A percentile compares a stretch with the other conserved stretches of the same genome.
Conservation (phyloP, 2,329 filamentous ascomycete genomes). For the Aspergillus costaricaensis region DNA sequence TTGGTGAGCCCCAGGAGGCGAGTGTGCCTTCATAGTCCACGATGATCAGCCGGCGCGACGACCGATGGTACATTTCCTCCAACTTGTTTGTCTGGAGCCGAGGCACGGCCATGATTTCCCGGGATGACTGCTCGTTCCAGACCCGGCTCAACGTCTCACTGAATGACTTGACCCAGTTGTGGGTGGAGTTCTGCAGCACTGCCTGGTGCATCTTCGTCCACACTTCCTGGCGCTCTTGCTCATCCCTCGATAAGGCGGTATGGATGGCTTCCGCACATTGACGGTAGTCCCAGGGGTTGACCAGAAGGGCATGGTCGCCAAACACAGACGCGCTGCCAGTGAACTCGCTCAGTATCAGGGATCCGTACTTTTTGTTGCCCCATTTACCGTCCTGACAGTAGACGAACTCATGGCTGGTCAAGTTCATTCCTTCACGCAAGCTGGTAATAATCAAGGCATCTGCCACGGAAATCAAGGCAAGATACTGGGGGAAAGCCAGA, state of each 20-base stretch:
- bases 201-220: slow-evolving; percentile 74
- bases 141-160: slow-evolving; percentile 69
- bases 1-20: slow-evolving; percentile 81
- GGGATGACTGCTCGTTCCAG: slow-evolving; percentile 80
- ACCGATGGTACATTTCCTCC: slow-evolving; percentile 64
- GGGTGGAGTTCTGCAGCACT: slow-evolving; percentile 79
- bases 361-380: slow-evolving; percentile 76
- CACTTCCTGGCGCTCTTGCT: slow-evolving; percentile 70
- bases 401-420: slow-evolving; percentile 92
- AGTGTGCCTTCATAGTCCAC: slow-evolving; percentile 93
- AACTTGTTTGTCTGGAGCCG: slow-evolving; percentile 72
- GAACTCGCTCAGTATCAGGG: slow-evolving; percentile 91
- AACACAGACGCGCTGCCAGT: slow-evolving; percentile 90
- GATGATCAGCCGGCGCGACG: slow-evolving; percentile 75
- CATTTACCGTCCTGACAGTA: slow-evolving; percentile 85
- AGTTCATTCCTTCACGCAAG: slow-evolving; percentile 94
- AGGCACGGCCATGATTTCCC: slow-evolving; percentile 83
- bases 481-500: slow-evolving; percentile 86
- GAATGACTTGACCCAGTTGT: slow-evolving; percentile 82
- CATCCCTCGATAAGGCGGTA: slow-evolving; percentile 75
- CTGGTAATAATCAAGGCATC: slow-evolving; percentile 94
- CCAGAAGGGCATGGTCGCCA: slow-evolving; percentile 73
- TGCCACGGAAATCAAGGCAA: slow-evolving; percentile 86
- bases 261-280: slow-evolving; percentile 85
- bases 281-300: slow-evolving; percentile 95